Evolutionary conservation across 257 asterid genomes (phyloP).

Genomic region (Capsicum pubescens): DNA sequence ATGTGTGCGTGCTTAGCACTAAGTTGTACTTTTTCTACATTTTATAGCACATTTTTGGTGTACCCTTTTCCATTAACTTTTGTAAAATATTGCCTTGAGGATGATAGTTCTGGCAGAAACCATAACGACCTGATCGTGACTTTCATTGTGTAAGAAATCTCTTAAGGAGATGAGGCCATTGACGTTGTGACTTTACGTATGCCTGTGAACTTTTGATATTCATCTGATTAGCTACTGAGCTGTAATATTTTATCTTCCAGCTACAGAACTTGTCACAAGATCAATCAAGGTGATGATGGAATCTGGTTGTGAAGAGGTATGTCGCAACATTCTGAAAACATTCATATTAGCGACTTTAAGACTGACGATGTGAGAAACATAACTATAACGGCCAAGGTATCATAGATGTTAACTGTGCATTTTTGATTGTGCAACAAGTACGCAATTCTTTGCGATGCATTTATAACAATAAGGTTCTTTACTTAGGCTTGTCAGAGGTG

Average conservation of each 20-base stretch:
- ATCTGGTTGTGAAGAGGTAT: conserved; percentile 96
- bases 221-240: neutral
- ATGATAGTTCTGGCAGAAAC: neutral
- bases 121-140: neutral
- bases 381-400: neutral
- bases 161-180: neutral
- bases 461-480: neutral
- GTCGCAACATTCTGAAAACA: conserved; percentile 6
- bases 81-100: neutral
- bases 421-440: no score
- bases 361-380: neutral
- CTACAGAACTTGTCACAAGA: conserved; percentile 82
- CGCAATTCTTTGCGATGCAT: neutral
- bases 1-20: neutral
- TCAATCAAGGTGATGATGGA: conserved; percentile 86
- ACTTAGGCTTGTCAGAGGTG: neutral
- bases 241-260: conserved; percentile 46
- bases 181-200: neutral
- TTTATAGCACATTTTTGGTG: neutral
- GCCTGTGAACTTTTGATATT: neutral
- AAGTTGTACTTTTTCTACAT: neutral
- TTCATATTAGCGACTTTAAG: neutral
- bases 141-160: neutral
- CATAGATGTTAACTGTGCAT: neutral
- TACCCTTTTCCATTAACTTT: neutral